Evolutionary conservation across 441 rosid species (phyloP).

Genomic region (Hura crepitans): DNA sequence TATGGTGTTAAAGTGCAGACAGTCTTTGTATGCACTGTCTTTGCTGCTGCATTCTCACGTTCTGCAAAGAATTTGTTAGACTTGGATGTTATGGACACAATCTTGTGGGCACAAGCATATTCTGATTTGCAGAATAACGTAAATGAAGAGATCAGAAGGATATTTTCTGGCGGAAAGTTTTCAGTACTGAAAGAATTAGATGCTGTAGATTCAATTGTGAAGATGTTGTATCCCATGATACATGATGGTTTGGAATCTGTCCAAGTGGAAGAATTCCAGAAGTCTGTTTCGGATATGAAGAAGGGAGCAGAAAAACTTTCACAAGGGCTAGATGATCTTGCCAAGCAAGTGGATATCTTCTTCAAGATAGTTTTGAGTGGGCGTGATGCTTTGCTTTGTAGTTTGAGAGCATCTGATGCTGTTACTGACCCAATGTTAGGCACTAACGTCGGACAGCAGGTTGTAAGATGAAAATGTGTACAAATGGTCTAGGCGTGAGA

Average conservation of each 20-base stretch:
- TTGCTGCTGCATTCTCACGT: slow-evolving; percentile 71
- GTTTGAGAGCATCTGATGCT: slow-evolving; percentile 45
- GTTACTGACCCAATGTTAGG: slow-evolving; percentile 33
- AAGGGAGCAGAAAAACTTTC: slow-evolving; percentile 41
- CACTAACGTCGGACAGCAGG: slow-evolving; percentile 35
- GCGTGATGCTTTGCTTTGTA: slow-evolving; percentile 75
- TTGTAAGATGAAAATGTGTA: slow-evolving; percentile 33
- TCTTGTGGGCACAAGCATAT: slow-evolving; percentile 60
- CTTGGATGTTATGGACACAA: slow-evolving; percentile 41
- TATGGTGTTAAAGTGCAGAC: slow-evolving; percentile 83
- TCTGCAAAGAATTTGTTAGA: slow-evolving; percentile 48
- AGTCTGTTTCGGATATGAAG: slow-evolving; percentile 38
- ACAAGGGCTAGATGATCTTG: slow-evolving; percentile 56
- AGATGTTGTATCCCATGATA: slow-evolving; percentile 48
- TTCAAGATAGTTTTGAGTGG: slow-evolving; percentile 76
- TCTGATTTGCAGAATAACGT: slow-evolving; percentile 48
- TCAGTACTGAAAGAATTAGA: slow-evolving; percentile 62
- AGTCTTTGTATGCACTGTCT: slow-evolving; percentile 56
- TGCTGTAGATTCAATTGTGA: slow-evolving; percentile 46
- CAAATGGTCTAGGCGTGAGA: slow-evolving; percentile 31
- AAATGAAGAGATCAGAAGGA: slow-evolving; percentile 42
- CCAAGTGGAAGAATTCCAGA: slow-evolving; percentile 37
- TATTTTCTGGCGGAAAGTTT: slow-evolving; percentile 33
- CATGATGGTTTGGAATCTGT: slow-evolving; percentile 38
- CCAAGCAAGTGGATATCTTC: slow-evolving; percentile 68